Conservation (phyloP, 2,329 filamentous ascomycete species). For the Sclerotinia nivalis region DNA sequence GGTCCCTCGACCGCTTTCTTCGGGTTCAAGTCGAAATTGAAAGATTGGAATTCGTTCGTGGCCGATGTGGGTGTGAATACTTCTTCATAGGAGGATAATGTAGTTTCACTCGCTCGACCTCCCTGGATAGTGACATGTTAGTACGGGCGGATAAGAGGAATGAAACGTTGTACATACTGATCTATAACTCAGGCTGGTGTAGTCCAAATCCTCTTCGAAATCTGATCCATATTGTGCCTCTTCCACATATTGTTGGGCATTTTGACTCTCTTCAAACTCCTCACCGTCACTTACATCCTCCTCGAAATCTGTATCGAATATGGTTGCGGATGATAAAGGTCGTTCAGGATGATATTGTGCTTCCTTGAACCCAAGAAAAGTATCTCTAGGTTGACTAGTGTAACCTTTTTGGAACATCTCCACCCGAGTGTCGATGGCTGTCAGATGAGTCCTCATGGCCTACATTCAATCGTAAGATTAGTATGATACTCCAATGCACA, state of each 20-base stretch:
- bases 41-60: conserved; percentile 56
- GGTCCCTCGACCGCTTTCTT: conserved; percentile 74
- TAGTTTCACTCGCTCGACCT: conserved; percentile 76
- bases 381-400: conserved; percentile 48
- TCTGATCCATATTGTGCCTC: conserved; percentile 22
- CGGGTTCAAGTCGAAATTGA: conserved; percentile 58
- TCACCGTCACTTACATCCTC: conserved; percentile 54
- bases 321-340: conserved; percentile 70
- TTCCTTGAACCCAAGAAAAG: conserved; percentile 62
- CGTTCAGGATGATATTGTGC: conserved; percentile 41
- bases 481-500: conserved; percentile 21
- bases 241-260: conserved; percentile 17
- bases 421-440: conserved; percentile 38
- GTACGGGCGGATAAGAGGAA: conserved; percentile 27
- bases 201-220: conserved; percentile 51
- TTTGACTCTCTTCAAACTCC: conserved; percentile 36
- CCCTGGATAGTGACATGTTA: conserved; percentile 49
- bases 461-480: conserved; percentile 29
- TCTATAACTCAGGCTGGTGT: conserved; percentile 66
- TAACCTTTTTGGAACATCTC: conserved; percentile 49
- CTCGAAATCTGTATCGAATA: conserved; percentile 75
- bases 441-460: conserved; percentile 34
- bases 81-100: conserved; percentile 84
- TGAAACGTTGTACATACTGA: conserved; percentile 58
- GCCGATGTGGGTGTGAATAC: conserved; percentile 72